These are phyloP conservation scores for Turnera subulata DNA, from an alignment of 345 rosid species.

Conservation along the genomic window DNA sequence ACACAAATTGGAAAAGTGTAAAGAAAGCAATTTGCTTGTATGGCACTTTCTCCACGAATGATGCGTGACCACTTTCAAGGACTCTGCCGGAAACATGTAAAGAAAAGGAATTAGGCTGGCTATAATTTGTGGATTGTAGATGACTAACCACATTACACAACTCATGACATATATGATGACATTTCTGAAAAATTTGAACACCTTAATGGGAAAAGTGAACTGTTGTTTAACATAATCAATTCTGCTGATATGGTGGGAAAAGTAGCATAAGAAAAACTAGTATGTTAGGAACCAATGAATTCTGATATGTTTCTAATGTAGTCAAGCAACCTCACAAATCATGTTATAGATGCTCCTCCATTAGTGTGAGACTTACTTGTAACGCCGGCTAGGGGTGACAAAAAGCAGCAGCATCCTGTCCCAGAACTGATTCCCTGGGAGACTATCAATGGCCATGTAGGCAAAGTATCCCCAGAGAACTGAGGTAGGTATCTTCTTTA, in stretches of 20 bases:
- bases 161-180: too few relatives aligned
- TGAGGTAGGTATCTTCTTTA: conserved; percentile 69
- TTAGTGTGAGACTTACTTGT: conserved; percentile 46
- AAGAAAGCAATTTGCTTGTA: conserved; percentile 53
- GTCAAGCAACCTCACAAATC: neutral
- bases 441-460: conserved; percentile 88
- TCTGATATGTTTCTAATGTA: too few relatives aligned
- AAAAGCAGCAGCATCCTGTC: conserved; percentile 71
- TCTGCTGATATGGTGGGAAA: neutral
- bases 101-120: too few relatives aligned
- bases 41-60: conserved; percentile 69
- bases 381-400: conserved; percentile 61
- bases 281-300: neutral
- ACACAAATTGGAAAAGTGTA: conserved; percentile 61
- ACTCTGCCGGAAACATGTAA: conserved; percentile 42
- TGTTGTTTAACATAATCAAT: neutral
- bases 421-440: conserved; percentile 88
- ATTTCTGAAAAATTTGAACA: too few relatives aligned
- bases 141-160: too few relatives aligned
- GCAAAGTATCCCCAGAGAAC: conserved; percentile 91
- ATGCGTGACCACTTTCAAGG: conserved; percentile 67
- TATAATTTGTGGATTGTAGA: too few relatives aligned
- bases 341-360: neutral
- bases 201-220: neutral
- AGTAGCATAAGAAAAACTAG: too few relatives aligned